These are phyloP conservation scores for Silene vulgaris DNA, from an alignment of 179 eudicot species.

Conservation along the genomic window DNA sequence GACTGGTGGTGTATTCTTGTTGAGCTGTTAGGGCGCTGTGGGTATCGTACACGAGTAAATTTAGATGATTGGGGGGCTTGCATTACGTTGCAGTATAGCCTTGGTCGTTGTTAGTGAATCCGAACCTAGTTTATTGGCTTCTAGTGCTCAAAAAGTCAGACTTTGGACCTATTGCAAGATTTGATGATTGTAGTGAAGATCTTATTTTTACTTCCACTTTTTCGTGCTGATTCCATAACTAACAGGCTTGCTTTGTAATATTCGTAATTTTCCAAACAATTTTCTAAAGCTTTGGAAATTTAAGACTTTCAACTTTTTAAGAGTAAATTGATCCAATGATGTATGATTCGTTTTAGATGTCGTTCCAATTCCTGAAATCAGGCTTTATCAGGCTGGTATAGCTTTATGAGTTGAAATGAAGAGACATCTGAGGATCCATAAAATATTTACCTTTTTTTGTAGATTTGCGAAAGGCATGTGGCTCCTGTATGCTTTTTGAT, in stretches of 20 bases:
- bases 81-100: background rate
- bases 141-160: background rate
- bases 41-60: background rate
- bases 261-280: background rate
- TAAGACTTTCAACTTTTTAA: background rate
- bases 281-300: background rate
- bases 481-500: background rate
- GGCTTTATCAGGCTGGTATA: constrained; percentile 27
- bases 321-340: constrained; percentile 30
- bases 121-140: background rate
- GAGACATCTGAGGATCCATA: constrained; percentile 40
- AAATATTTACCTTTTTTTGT: background rate
- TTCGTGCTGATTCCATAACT: background rate
- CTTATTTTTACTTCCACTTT: background rate
- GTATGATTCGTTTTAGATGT: constrained; percentile 21
- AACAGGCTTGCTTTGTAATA: background rate
- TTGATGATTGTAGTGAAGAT: background rate
- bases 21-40: background rate
- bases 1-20: background rate
- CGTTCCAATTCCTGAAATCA: constrained; percentile 41
- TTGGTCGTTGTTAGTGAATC: background rate
- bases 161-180: background rate
- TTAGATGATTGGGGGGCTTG: background rate
- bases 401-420: constrained; percentile 32
- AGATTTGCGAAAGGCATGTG: background rate